Conservation (phyloP, 2,329 filamentous ascomycete genomes). For the Talaromyces piceae region DNA sequence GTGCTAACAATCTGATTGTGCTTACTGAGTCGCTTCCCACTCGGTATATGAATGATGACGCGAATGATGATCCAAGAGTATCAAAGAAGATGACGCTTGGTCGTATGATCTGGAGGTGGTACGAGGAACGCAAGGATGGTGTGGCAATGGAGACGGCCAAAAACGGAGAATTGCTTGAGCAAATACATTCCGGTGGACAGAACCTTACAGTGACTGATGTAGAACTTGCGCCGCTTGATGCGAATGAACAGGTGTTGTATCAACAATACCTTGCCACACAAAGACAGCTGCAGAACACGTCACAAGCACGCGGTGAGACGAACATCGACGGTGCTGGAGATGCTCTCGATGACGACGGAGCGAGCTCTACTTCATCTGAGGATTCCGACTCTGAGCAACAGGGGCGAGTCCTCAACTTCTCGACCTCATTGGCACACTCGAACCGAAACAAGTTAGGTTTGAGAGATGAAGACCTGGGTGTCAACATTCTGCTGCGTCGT, state of each 20-base stretch:
- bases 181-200: constrained; percentile 58
- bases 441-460: constrained; percentile 78
- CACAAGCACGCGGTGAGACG: constrained; percentile 61
- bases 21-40: constrained; percentile 62
- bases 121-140: constrained; percentile 60
- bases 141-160: constrained; percentile 51
- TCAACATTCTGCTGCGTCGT: constrained; percentile 81
- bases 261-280: constrained; percentile 90
- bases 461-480: constrained; percentile 81
- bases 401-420: constrained; percentile 83
- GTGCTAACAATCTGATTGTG: constrained; percentile 75
- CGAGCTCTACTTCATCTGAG: constrained; percentile 80
- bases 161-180: constrained; percentile 55
- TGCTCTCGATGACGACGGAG: constrained; percentile 63
- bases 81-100: constrained; percentile 54
- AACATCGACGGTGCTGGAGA: constrained; percentile 70
- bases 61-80: constrained; percentile 14
- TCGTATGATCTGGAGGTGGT: constrained; percentile 71
- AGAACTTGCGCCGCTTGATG: constrained; percentile 59
- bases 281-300: constrained; percentile 74
- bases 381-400: constrained; percentile 86
- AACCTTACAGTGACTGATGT: constrained; percentile 56
- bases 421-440: constrained; percentile 74
- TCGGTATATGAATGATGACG: constrained; percentile 15
- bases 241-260: constrained; percentile 71